These are phyloP conservation scores for Solidago caesia DNA, from an alignment of 129 eudicot species.

Conservation along the genomic window DNA sequence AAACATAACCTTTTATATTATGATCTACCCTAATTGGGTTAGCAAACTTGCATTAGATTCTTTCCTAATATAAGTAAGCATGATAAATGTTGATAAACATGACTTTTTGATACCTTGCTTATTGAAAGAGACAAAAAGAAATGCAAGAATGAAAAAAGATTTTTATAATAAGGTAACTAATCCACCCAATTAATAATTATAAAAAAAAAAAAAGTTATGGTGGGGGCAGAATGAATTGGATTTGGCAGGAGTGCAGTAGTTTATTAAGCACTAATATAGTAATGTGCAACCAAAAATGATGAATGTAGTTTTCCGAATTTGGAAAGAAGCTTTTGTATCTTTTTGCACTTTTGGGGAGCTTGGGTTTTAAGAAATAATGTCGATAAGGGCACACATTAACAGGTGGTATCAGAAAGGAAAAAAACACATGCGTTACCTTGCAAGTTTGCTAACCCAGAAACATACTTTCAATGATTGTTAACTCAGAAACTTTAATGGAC, in stretches of 20 bases:
- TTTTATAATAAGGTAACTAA: constrained; percentile 16
- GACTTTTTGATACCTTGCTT: constrained; percentile 31
- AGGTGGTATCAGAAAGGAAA: constrained; percentile 29
- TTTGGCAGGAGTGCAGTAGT: constrained; percentile 31
- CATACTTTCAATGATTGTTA: constrained; percentile 27
- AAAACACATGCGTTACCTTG: constrained; percentile 28
- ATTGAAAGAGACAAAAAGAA: constrained; percentile 25
- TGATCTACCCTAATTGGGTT: constrained; percentile 6
- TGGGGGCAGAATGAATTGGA: background rate
- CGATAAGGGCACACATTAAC: constrained; percentile 22
- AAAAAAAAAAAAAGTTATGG: constrained; percentile 2
- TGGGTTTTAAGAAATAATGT: constrained; percentile 22
- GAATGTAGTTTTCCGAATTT: constrained; percentile 20
- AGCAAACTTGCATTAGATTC: constrained; percentile 17
- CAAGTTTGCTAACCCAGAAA: background rate
- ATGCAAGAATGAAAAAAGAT: constrained; percentile 2
- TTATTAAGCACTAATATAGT: constrained; percentile 22
- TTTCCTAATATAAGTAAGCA: constrained; percentile 17
- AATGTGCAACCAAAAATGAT: constrained; percentile 26
- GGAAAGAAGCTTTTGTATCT: constrained; percentile 26
- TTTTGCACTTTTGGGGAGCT: constrained; percentile 29
- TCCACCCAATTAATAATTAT: constrained; percentile 23
- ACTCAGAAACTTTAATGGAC: constrained; percentile 20
- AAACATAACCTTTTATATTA: constrained; percentile 4
- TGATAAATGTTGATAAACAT: background rate